phyloP scores from a whole-genome alignment of 1,139 yeast genomes.

The Candida mesenterica region DNA sequence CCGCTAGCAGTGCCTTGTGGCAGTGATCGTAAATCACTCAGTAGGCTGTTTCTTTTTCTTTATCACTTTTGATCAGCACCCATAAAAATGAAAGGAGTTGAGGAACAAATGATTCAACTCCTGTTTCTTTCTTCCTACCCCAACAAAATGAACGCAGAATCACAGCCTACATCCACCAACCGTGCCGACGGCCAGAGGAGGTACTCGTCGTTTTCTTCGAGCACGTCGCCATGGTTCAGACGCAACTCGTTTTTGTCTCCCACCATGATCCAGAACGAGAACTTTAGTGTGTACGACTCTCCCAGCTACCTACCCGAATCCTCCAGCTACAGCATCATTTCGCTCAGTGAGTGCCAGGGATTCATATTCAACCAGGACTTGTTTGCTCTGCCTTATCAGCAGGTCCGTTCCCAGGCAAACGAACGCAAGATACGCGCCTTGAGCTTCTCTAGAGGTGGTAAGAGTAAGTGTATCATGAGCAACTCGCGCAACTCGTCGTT shows the following conservation, averaged over 20 bases:
- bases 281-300: conserved; percentile 55
- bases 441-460: conserved; percentile 16
- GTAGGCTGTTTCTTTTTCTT: no score
- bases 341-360: conserved; percentile 67
- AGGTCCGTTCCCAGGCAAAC: conserved; percentile 45
- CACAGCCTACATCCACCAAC: background rate
- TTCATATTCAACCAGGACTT: conserved; percentile 72
- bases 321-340: conserved; percentile 38
- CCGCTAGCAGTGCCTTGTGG: no score
- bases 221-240: conserved; percentile 56
- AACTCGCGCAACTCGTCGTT: conserved; percentile 5
- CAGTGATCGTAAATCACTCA: no score
- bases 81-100: no score
- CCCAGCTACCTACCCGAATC: conserved; percentile 31
- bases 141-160: background rate
- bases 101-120: no score
- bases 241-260: conserved; percentile 60
- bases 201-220: conserved; percentile 45
- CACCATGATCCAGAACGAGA: conserved; percentile 62
- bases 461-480: conserved; percentile 1
- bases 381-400: conserved; percentile 67
- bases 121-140: no score
- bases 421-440: conserved; percentile 33
- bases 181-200: conserved; percentile 16
- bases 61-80: no score